Conservation (phyloP, 495 filamentous ascomycete species). For the Penicillium manginii region DNA sequence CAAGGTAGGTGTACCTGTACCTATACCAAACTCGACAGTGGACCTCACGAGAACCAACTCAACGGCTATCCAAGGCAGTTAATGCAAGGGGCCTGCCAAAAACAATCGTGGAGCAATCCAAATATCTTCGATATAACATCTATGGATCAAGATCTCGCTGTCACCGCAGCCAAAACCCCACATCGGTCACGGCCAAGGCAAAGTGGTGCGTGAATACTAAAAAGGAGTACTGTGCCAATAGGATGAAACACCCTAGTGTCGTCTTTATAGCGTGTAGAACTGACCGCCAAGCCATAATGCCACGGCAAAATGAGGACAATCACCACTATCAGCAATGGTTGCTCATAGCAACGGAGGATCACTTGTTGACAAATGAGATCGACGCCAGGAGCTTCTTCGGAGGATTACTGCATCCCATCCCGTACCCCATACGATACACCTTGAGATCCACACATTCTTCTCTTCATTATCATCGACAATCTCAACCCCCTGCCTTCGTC, state of each 20-base stretch:
- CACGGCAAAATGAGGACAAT: constrained; percentile 12
- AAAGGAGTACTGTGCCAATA: neutral
- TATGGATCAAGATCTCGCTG: neutral
- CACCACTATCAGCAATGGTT: constrained; percentile 28
- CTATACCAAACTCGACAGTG: too few species aligned
- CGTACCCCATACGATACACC: constrained; percentile 26
- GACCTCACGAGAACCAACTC: neutral
- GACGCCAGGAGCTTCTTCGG: constrained; percentile 28
- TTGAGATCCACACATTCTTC: constrained; percentile 36
- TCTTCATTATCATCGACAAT: constrained; percentile 29
- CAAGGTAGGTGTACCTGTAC: too few species aligned
- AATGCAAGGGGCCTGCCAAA: neutral
- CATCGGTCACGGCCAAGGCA: neutral
- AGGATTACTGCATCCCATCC: constrained; percentile 35
- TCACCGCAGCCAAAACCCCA: neutral
- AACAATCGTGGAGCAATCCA: neutral
- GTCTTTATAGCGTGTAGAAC: neutral
- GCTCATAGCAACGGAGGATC: constrained; percentile 41
- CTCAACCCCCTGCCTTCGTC: constrained; percentile 19
- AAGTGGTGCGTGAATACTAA: neutral
- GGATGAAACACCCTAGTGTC: constrained; percentile 13
- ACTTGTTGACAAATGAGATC: constrained; percentile 44
- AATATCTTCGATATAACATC: neutral
- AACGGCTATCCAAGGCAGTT: too few species aligned
- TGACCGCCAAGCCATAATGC: constrained; percentile 6